Evolutionary conservation across 1,284 basidiomycete genomes (phyloP).

Genomic region (Ganoderma lucidum): DNA sequence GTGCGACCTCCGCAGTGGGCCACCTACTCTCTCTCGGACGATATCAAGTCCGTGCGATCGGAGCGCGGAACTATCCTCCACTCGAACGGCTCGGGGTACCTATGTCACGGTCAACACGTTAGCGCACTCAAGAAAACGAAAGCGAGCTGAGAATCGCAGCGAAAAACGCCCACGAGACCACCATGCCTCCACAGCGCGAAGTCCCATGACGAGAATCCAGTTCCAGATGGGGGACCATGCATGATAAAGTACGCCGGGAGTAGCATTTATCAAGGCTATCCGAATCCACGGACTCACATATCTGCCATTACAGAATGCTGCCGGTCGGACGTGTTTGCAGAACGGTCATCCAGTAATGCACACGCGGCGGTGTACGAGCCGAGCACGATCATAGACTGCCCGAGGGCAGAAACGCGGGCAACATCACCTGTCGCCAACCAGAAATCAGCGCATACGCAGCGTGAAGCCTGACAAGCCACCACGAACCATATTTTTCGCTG

Average conservation of each 20-base stretch:
- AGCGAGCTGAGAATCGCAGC: too few relatives aligned
- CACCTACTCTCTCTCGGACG: neutral
- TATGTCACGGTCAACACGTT: neutral
- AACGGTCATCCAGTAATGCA: slow-evolving; percentile 17
- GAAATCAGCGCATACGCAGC: neutral
- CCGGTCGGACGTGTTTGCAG: slow-evolving; percentile 20
- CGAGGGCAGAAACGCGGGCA: slow-evolving; percentile 11
- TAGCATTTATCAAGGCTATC: too few relatives aligned
- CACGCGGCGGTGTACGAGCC: slow-evolving; percentile 19
- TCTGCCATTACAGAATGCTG: slow-evolving; percentile 22
- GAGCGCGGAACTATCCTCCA: slow-evolving; percentile 5
- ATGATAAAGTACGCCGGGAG: too few relatives aligned
- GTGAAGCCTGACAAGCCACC: too few relatives aligned
- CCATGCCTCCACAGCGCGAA: slow-evolving; percentile 5
- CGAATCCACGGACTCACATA: slow-evolving; percentile 2
- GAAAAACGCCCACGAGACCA: slow-evolving; percentile 1
- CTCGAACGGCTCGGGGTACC: slow-evolving; percentile 9
- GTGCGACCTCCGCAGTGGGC: neutral
- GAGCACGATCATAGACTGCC: slow-evolving; percentile 20
- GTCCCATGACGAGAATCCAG: slow-evolving; percentile 1
- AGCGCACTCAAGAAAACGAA: neutral
- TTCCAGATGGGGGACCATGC: neutral
- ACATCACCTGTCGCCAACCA: slow-evolving; percentile 12
- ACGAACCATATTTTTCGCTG: slow-evolving; percentile 19
- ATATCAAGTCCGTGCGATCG: neutral